Evolutionary conservation across 2,329 filamentous ascomycete species (phyloP), one percentile per base, ranked within the genome.

Genomic region (Stemphylium lycopersici): DNA sequence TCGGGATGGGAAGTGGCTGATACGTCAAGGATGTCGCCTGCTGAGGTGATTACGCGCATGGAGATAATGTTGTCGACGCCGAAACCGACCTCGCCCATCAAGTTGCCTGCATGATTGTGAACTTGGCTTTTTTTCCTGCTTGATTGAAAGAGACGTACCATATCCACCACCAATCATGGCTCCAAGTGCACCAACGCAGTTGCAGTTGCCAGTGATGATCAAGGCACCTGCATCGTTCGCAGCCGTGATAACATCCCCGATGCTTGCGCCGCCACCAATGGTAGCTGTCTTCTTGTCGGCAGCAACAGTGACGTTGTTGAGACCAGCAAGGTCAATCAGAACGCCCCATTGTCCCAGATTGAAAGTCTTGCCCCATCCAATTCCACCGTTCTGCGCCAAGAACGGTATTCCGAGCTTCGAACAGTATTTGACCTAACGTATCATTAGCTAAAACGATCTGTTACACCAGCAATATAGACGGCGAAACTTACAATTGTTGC

Each of bases 71-170:
- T 80, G 66, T 84, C 83, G 40, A 83, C 79, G 1, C 77, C 77
- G 12, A 87, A 77, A 0, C 86, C 86, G 43, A 83, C 72, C 22
- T 76, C 71, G 1, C 82, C 81, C 42, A 79, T 80, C 24, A 87
- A 71, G 70, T 81, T 80, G 4, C 85, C 62, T 65, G 45, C 3
- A 12, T 24, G 12, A 22, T 8, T 20, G 6, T 41, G 8, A 22
- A 31, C 16, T 58, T 11, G 43, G 53, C 18, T 6, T 13, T 16
- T 7, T 31, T 26, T 3, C 24, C 2, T 6, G 26, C 1, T 12
- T 31, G 31, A 40, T 40, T 16, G 10, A 15, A n/a, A 6, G n/a
- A 15, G 6, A 51, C 57, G 24, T 51, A 65, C 62, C 84, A 60
- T 83, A 84, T 1, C 84, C 84, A 33, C 83, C 84, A 4, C 83